phyloP scores from a whole-genome alignment of 2,329 filamentous ascomycete species.

The Verticillium dahliae region DNA sequence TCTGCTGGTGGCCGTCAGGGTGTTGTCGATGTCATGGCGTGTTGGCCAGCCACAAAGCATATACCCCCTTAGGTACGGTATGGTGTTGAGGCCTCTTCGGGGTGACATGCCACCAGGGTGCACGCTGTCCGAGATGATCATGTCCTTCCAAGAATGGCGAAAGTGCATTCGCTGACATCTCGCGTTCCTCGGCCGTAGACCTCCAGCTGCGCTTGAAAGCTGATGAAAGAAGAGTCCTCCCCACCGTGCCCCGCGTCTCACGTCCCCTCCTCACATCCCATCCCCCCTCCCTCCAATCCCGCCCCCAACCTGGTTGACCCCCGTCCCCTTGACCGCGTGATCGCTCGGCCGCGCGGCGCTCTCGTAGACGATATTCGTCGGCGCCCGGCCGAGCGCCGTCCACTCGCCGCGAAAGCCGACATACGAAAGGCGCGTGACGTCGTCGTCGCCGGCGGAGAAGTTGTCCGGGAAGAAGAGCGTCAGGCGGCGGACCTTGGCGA shows the following conservation, averaged over 20 bases:
- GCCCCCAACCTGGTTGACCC: conserved; percentile 47
- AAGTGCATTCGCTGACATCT: no score
- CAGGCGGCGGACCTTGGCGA: conserved; percentile 77
- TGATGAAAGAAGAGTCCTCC: background rate
- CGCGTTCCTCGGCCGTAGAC: no score
- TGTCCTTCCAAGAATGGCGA: no score
- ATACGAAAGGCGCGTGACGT: conserved; percentile 73
- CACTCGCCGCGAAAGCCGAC: conserved; percentile 66
- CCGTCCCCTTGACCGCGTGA: conserved; percentile 61
- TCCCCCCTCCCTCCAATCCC: conserved; percentile 32
- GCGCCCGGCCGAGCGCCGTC: conserved; percentile 74
- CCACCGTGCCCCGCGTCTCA: background rate
- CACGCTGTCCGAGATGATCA: no score
- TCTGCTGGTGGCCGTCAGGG: no score
- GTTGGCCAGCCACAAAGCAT: no score
- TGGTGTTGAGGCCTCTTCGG: no score
- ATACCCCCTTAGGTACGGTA: no score
- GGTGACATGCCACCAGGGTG: no score
- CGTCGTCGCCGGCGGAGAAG: conserved; percentile 72
- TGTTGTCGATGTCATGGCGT: no score
- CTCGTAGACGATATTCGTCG: conserved; percentile 85
- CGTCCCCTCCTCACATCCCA: background rate
- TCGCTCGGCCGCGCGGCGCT: conserved; percentile 86
- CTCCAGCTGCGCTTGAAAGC: no score
- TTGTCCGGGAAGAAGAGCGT: conserved; percentile 90